These are phyloP conservation scores for Citeromyces matritensis DNA, from an alignment of 805 yeast species.

Conservation along the genomic window DNA sequence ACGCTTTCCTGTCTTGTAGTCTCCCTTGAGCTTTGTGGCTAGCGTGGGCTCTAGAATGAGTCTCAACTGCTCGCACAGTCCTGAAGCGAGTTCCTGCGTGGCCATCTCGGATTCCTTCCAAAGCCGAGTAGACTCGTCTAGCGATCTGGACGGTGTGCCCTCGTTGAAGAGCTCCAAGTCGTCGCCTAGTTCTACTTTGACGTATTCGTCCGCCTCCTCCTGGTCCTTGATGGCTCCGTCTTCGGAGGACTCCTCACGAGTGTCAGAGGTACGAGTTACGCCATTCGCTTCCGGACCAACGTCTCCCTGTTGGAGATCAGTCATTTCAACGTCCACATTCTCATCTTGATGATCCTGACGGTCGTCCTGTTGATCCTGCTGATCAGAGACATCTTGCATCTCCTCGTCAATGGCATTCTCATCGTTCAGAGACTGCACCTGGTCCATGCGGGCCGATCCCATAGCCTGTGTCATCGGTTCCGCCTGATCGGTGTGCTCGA, in stretches of 20 bases:
- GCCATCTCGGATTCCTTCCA: constrained; percentile 78
- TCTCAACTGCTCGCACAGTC: constrained; percentile 83
- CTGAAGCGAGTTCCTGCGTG: constrained; percentile 80
- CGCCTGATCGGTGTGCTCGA: constrained; percentile 74
- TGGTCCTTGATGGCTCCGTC: constrained; percentile 10
- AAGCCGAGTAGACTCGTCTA: constrained; percentile 56
- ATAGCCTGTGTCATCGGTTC: constrained; percentile 80
- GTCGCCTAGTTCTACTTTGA: constrained; percentile 16
- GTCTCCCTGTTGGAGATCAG: constrained; percentile 13
- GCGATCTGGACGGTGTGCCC: constrained; percentile 25
- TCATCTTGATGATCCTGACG: constrained; percentile 12
- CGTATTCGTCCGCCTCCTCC: constrained; percentile 22
- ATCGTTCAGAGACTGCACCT: constrained; percentile 61
- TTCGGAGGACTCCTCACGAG: not conserved
- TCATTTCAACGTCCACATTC: constrained; percentile 12
- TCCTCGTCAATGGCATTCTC: constrained; percentile 75
- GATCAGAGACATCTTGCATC: no score
- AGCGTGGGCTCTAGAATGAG: constrained; percentile 89
- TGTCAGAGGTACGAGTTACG: constrained; percentile 1
- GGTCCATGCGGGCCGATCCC: constrained; percentile 79
- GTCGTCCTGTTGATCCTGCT: constrained; percentile 15
- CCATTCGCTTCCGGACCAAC: constrained; percentile 10
- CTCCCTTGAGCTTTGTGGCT: constrained; percentile 92
- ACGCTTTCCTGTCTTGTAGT: constrained; percentile 93
- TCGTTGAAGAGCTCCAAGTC: constrained; percentile 13